Conservation (phyloP, 257 asterid genomes). For the Fraxinus quadrangulata region DNA sequence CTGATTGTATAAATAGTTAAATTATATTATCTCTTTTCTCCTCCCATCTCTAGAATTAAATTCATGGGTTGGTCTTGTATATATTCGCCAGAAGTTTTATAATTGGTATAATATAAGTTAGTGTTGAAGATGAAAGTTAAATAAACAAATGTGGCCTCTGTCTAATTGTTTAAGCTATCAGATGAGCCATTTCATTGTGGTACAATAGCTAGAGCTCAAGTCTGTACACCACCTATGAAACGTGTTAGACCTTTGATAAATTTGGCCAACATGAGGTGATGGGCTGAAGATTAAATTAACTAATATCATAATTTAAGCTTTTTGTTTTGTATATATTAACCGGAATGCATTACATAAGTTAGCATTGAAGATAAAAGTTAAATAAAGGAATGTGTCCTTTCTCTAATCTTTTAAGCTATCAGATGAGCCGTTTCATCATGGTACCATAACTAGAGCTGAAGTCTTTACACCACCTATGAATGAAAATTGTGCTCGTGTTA, state of each 20-base stretch:
- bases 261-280: not conserved
- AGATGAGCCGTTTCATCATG: not conserved
- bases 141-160: not conserved
- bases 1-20: slow-evolving; percentile 16
- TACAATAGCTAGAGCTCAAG: not conserved
- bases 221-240: not conserved
- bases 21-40: not conserved
- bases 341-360: not conserved
- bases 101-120: not conserved
- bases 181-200: not conserved
- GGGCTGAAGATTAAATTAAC: not conserved
- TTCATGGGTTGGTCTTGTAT: not conserved
- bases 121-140: not conserved
- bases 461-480: not conserved
- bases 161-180: not conserved
- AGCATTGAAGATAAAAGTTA: not conserved
- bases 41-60: not conserved
- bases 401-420: not conserved
- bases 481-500: not conserved
- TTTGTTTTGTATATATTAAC: not conserved
- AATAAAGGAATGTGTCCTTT: not conserved
- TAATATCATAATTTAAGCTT: not conserved
- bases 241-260: not conserved
- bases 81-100: not conserved
- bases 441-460: not conserved